Evolutionary conservation across 1,284 basidiomycete species (phyloP).

Genomic region (Psilocybe mexicana): DNA sequence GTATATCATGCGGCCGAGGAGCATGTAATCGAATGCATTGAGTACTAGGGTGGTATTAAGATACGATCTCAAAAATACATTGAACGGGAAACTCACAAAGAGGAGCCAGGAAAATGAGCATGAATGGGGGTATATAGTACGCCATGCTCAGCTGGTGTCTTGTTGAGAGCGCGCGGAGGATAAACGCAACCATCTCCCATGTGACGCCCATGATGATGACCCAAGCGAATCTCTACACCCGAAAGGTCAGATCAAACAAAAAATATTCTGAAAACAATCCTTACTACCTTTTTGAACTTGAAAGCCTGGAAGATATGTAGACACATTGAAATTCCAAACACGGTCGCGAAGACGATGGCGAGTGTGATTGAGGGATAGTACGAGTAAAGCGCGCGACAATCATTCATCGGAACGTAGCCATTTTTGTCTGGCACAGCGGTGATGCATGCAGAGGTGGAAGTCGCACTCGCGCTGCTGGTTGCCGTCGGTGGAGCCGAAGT

Average conservation of each 20-base stretch:
- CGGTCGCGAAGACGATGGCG: not conserved
- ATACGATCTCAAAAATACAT: not conserved
- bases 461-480: constrained; percentile 1
- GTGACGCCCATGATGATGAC: constrained; percentile 5
- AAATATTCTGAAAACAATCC: not conserved
- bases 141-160: not conserved
- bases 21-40: constrained; percentile 10
- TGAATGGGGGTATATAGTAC: not conserved
- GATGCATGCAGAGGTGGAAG: not conserved
- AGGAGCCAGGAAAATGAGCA: constrained; percentile 3
- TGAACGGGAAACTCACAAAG: not conserved
- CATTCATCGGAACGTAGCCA: constrained; percentile 1
- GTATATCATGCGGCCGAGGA: constrained; percentile 9
- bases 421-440: constrained; percentile 2
- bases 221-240: constrained; percentile 4
- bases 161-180: constrained; percentile 2
- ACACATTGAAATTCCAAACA: constrained; percentile 4
- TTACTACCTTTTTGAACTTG: constrained; percentile 4
- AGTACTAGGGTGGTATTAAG: not conserved
- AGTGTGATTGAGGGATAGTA: constrained; percentile 2
- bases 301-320: constrained; percentile 3
- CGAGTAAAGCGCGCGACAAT: constrained; percentile 2
- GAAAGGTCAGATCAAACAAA: not conserved
- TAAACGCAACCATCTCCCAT: constrained; percentile 4
- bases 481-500: not conserved